Evolutionary conservation across 2,329 filamentous ascomycete species (phyloP).

Genomic region (Drechslerella coelobrocha): DNA sequence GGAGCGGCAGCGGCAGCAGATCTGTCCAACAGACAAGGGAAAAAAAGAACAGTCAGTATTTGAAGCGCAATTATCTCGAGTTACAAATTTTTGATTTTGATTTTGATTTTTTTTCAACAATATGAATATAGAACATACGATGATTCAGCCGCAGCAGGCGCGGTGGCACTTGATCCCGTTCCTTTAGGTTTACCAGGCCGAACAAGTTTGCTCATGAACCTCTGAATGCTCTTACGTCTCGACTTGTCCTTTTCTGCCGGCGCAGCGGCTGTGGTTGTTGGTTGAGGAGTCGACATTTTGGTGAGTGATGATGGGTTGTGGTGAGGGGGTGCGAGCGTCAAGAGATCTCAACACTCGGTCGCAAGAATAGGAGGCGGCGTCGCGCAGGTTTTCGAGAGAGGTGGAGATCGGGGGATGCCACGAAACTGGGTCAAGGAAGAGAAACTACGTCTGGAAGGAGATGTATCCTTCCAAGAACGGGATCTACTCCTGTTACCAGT

Average conservation of each 20-base stretch:
- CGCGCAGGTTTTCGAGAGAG: not conserved
- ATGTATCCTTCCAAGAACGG: conserved; percentile 3
- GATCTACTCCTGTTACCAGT: conserved; percentile 1
- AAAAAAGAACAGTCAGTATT: not conserved
- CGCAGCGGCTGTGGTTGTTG: conserved; percentile 4
- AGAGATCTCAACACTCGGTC: not conserved
- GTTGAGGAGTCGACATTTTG: conserved; percentile 42
- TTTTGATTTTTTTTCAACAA: not conserved
- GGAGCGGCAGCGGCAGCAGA: conserved; percentile 16
- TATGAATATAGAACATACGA: conserved; percentile 16
- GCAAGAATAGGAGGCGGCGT: not conserved
- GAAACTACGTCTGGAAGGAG: not conserved
- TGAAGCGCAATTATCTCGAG: too few relatives aligned
- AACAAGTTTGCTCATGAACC: conserved; percentile 32
- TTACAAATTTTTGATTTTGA: too few relatives aligned
- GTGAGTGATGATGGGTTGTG: not conserved
- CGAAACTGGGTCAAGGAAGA: not conserved
- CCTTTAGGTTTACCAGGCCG: conserved; percentile 12
- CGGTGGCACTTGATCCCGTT: not conserved
- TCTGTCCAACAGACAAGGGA: not conserved
- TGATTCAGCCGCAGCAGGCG: conserved; percentile 7
- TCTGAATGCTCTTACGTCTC: conserved; percentile 37
- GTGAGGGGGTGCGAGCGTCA: not conserved
- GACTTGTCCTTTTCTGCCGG: conserved; percentile 31
- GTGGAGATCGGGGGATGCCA: not conserved